Conservation (phyloP, 345 rosid species). For the Euphorbia pulcherrima region DNA sequence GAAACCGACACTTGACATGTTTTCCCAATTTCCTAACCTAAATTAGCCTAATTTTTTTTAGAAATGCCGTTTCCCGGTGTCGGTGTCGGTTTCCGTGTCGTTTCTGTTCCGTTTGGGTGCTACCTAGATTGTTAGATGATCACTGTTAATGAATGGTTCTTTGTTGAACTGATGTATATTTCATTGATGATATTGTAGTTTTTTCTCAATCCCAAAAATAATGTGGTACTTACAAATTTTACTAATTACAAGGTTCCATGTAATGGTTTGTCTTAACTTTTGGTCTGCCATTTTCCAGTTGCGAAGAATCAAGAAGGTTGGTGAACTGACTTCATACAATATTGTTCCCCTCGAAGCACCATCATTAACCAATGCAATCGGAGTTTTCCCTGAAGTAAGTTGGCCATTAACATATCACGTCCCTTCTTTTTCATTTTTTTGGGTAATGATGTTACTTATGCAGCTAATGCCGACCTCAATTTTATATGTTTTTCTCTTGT, state of each 20-base stretch:
- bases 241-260: neutral
- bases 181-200: neutral
- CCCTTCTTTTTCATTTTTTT: neutral
- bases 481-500: neutral
- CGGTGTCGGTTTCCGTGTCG: no score
- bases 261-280: slow-evolving; percentile 11
- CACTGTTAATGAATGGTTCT: neutral
- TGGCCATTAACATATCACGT: slow-evolving; percentile 6
- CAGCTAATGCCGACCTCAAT: neutral
- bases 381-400: slow-evolving; percentile 89
- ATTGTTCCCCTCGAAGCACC: slow-evolving; percentile 91
- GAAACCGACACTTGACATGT: no score
- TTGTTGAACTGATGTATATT: neutral
- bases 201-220: neutral
- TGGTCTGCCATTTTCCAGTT: slow-evolving; percentile 44
- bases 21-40: no score
- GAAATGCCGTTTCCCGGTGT: no score
- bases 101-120: no score
- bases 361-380: slow-evolving; percentile 74
- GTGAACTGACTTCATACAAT: slow-evolving; percentile 82
- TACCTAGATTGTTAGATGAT: neutral
- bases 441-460: neutral
- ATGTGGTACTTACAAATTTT: slow-evolving; percentile 1
- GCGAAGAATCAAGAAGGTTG: slow-evolving; percentile 60
- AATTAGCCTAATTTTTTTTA: no score